Evolutionary conservation across 1,284 basidiomycete species (phyloP), one percentile per base, ranked within the genome.

Genomic region (Heliocybe sulcata): DNA sequence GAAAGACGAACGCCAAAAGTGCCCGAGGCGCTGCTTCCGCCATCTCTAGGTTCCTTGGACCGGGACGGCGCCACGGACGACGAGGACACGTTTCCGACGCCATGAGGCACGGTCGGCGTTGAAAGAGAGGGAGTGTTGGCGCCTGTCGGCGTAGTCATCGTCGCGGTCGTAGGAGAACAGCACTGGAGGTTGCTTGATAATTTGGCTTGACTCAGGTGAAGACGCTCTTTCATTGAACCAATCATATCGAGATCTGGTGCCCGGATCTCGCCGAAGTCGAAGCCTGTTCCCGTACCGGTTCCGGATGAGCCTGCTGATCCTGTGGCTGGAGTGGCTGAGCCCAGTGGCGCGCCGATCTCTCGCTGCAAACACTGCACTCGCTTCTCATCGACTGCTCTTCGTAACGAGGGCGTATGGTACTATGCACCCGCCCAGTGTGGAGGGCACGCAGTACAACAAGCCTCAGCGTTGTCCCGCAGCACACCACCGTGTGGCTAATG

Each of bases 1-100:
- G 54, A 58, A 31, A 31, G 22, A 57, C 75, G 59, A 67, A 88
- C 92, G 35, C 89, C 88, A 66, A 94, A 96, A 8, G 92, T 94
- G 45, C 92, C 92, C 53, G 92, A 70, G 61, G 77, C 88, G 67
- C 75, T 79, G 56, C 77, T 83, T 47, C 79, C 79, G 29, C 77
- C 81, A 60, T 83, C 83, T 54, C 81, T 69, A 55, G 60, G 73
- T 59, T 78, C 77, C 9, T 74, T 66, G 33, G 79, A 75, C 55
- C 87, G 81, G 26, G 81, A 72, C n/a, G 83, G 83, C 1, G 81
- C 81, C 48, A 76, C 66, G 50, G 69, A 74, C 63, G 57, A 70
- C 60, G 55, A 67, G 62, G 55, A 65, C 65, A 48, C 55, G 60
- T 62, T 67, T 14, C 67, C 70, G n/a, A 64, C 69, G 55, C 69